Evolutionary conservation across 164 flowering plant genomes (phyloP), one percentile per base, ranked within the genome.

Genomic region (Platanus orientalis): DNA sequence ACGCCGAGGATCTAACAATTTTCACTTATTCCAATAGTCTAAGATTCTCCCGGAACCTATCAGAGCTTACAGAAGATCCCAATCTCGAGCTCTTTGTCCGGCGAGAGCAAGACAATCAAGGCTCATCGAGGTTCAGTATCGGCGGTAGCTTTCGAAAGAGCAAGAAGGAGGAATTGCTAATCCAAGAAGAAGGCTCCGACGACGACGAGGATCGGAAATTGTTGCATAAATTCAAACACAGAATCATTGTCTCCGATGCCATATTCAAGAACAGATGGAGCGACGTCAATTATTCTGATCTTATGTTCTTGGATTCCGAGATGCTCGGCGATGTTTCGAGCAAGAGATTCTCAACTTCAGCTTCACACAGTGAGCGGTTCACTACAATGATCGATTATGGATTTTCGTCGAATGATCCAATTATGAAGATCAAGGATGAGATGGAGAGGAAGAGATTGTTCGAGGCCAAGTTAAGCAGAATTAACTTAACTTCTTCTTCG

Each of bases 261-360:
- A 75, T 81, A 1, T 75, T 76, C 58, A 84, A 78, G 81, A 82
- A 75, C 61, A 58, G 98, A 25, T 92, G 98, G 96, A 92, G 98
- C 80, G 82, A 69, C 56, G 80, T 83, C 19, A 86, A 76, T 44
- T 87, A 92, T 23, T 81, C 98, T 7, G 98, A 92, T 67, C 53
- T 92, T 20, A 72, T 84, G 77, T 73, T 75, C 7, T 63, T 92
- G 69, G 87, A 79, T 25, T 80, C 92, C 0, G 92, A 89, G 71
- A 82, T 87, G 84, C 68, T 86, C 11, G 60, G 60, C 42, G 71
- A 11, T 1, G 57, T 60, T 29, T 78, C 88, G n/a, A 80, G 87
- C 71, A 62, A 70, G 19, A 73, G 89, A 63, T 84, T 87, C 59
- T 42, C 75, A 36, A 13, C 61, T 2, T 3, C 44, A 49, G 66